Base-by-base conservation (phyloP, 768 basidiomycete species). In the Porpolomopsis calyptriformis region DNA sequence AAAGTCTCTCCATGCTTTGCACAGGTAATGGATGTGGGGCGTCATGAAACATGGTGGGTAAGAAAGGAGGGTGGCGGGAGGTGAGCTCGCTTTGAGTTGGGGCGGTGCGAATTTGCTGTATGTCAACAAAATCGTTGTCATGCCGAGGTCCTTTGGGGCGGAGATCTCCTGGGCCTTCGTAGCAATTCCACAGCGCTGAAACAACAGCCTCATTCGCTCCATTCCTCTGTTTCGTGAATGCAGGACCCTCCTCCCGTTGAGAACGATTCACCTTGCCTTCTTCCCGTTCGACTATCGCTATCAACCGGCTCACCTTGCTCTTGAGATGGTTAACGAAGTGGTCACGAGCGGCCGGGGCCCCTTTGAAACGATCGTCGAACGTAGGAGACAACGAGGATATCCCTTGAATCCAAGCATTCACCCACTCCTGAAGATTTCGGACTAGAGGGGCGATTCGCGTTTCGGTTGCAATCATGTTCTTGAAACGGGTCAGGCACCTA, bases 1-100 rank as follows among this genome's bases (percentile, higher is more conserved):
- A 62, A 18, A 80, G 64, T 6, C 78, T 66, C 46, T 82, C 71
- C 74, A 87, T 84, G 19, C 75, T 76, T 12, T 70, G 69, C 2
- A 60, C 50, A 0, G 74, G 74, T 10, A 71, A 68, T 45, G 72
- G 81, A 53, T 85, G 83, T 0, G 82, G 83, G 0, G 80, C 83
- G 2, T 63, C 68, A 16, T 64, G 70, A 1, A 80, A 56, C 52
- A 74, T 80, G 0, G 71, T 76, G 0, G 86, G 86, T 0, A 88
- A 60, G 55, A 74, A 85, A 0, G 82, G 77, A 2, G 64, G 55
- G 9, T 63, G 19, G 0, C 56, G 60, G 16, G 64, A 76, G 36
- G 73, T 57, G 6, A 89, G 67, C 53, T 89, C 86, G 4, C 70
- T 60, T 35, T 82, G 71, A 0, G 86, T 87, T 0, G 86, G 86